Evolutionary conservation across 495 filamentous ascomycete species (phyloP).

Genomic region (Clohesyomyces aquaticus): DNA sequence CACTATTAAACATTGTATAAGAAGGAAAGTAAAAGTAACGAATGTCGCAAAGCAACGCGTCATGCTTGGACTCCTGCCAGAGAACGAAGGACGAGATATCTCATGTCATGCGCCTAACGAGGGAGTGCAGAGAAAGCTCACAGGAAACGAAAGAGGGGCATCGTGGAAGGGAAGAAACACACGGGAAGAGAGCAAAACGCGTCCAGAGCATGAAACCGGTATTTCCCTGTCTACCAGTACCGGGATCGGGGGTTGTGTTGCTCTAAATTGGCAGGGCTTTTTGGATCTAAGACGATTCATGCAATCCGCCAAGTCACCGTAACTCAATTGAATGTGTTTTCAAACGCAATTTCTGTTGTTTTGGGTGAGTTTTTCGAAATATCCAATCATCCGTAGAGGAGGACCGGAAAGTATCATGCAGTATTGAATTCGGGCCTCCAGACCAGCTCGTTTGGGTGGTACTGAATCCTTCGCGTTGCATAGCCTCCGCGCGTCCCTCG

Average conservation of each 20-base stretch:
- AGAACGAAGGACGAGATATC: neutral
- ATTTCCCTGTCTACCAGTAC: neutral
- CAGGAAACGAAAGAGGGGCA: neutral
- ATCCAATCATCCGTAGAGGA: neutral
- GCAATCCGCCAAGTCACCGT: no score
- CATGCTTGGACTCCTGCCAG: constrained; percentile 7
- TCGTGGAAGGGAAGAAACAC: neutral
- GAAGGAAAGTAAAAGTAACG: constrained; percentile 1
- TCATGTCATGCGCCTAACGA: neutral
- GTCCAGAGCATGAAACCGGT: neutral
- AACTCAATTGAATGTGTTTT: neutral
- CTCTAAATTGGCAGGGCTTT: neutral
- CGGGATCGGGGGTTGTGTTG: neutral
- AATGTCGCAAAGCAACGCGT: constrained; percentile 14
- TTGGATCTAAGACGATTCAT: no score
- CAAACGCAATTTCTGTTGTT: neutral
- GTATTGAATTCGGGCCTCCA: neutral
- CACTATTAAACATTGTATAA: constrained; percentile 5
- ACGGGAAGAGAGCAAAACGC: neutral
- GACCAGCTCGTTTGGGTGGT: neutral
- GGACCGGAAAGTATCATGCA: neutral
- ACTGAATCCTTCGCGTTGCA: neutral
- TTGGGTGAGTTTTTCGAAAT: neutral
- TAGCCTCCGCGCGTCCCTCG: neutral
- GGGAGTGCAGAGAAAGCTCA: neutral